Base-by-base conservation (phyloP, 805 yeast genomes). In the Wickerhamomyces queroliae region DNA sequence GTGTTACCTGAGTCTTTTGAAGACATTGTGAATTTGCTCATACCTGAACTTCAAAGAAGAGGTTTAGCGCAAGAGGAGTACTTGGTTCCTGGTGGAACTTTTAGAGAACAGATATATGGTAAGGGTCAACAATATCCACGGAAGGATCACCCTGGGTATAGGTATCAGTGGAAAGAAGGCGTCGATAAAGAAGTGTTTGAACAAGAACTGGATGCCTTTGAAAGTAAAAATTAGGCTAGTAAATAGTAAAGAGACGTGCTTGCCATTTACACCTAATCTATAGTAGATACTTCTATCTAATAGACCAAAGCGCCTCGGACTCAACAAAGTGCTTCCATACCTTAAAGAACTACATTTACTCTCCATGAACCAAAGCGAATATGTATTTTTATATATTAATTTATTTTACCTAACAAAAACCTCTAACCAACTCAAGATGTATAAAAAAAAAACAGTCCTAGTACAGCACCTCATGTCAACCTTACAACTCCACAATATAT, bases 41-140 rank as follows among this genome's bases (percentile, higher is more conserved):
- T 64, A 25, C 69, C 69, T 8, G 68, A 57, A 38, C 49, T 64
- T 30, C 56, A 55, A 44, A 43, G 39, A 16, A 51, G 64, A 33
- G 67, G 66, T 3, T 49, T 58, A 15, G 53, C 52, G n/a, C 58
- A 64, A 61, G 48, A 54, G 9, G 67, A 64, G 37, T 64, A 64
- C 42, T 61, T 59, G 2, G 45, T 40, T 18, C 55, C 52, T 3
- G 49, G 49, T 7, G 58, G 54, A 19, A 59, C 66, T 18, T 57
- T 63, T 38, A 50, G 69, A 46, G 69, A 64, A 31, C 44, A 41
- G 15, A 15, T 64, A 2, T 58, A 49, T 43, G 69, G 67, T 13
- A 50, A 52, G 11, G 48, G 44, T 9, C 40, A 40, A 13, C 35
- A 26, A 11, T 35, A 18, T 15, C 35, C 53, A 16, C 25, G 36